Base-by-base conservation (phyloP, 23 red algal species). In the Gracilaria gracilis region DNA sequence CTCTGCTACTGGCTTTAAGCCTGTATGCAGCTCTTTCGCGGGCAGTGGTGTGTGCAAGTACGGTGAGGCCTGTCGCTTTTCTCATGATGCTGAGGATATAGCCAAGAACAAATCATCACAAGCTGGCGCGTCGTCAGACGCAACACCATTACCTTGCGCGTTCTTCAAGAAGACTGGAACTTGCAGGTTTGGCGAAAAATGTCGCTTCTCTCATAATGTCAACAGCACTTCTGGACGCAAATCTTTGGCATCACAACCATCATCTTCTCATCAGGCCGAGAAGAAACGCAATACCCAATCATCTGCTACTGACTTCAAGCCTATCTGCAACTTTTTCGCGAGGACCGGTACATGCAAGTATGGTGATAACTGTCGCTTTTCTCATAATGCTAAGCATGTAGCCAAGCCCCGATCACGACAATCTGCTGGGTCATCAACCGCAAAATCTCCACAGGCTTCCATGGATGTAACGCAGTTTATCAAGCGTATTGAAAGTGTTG, bases 171-270 rank as follows among this genome's bases (percentile, higher is more conserved):
- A 29, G n/a, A 62, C 50, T 49, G 81, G 81, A 8, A 49, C 54
- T 4, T 84, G 81, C 58, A 84, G 42, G 81, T 61, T 84, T 84
- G 81, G 81, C 36, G 54, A 35, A 9, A 35, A 48, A 11, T 84
- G 54, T 69, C 29, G 58, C 34, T 84, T 44, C 58, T 84, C 57
- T 38, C 81, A 84, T 29, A 21, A 73, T 62, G 27, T 62, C 23
- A 62, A 29, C 23, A 62, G 2, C 21, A 1, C 21, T 1, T 55
- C 51, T 55, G 19, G 51, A 55, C 11, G 17, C 16, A 19, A 55
- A 55, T 9, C 51, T 15, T 15, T 15, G 8, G 7, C 51, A 20
- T 55, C 51, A 15, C 1, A 6, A 6, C 1, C 51, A 20, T 11
- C 27, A 31, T 62, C 59, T 9, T 62, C 59, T 62, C 59, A 19